Evolutionary conservation across 2,329 filamentous ascomycete genomes (phyloP), one percentile per base, ranked within the genome.

Genomic region (Phoma sp.): DNA sequence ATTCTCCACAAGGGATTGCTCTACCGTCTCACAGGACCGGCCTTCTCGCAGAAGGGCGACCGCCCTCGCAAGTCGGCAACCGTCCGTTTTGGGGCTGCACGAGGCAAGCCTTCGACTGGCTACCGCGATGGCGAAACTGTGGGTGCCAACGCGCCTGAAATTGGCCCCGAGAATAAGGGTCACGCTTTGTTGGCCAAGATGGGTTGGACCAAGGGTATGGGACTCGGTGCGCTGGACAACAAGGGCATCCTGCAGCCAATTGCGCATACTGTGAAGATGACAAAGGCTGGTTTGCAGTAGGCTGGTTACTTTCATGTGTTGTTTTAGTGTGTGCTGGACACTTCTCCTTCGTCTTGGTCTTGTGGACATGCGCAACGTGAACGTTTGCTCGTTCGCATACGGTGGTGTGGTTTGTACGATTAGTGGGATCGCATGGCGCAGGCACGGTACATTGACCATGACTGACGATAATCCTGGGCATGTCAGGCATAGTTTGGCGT

Each of bases 141-240:
- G 2, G 95, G 94, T 43, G 91, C 85, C 1, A 85, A 87, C 43
- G 93, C 94, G 1, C 90, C 92, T 10, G 93, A 96, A 73, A 82
- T 99, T 29, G 90, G 91, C 1, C 80, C 81, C 4, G 90, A 89
- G 48, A 98, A 96, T 72, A 91, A 86, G 63, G 95, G 95, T 10
- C 85, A 92, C 45, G 86, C 87, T 3, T 90, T 99, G 86, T 78
- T 99, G 61, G 92, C 96, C 78, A 98, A 95, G 77, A 98, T 98
- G 95, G 95, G 95, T 3, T 99, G 95, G 93, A 90, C 85, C 58
- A 88, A 83, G 47, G 95, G 95, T 5, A 96, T 88, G 70, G 90
- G 90, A 1, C 82, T 99, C 1, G 95, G 95, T 47, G 86, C 90
- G 10, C 72, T 81, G 1, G 87, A 96, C 60, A 96, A 96, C 74